Evolutionary conservation across 768 basidiomycete species (phyloP), one percentile per base, ranked within the genome.

Genomic region (Trametes cubensis): DNA sequence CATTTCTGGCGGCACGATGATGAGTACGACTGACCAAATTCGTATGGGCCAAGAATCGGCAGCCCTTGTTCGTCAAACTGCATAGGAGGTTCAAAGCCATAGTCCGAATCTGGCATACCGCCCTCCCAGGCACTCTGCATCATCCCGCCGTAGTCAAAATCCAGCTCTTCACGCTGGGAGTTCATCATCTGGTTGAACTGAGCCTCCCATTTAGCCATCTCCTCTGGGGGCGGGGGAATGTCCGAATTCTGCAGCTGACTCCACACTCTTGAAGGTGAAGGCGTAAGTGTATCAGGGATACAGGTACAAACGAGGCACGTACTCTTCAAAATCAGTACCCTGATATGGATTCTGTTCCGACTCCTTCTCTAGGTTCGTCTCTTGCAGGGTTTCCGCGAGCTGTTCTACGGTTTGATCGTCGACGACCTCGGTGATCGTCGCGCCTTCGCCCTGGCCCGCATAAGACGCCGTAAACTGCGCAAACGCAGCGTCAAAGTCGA

Each of bases 401-500:
- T 72, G 67, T 10, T 77, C 73, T 17, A 78, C 72, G 38, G 66
- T 73, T 49, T 81, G 77, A 26, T 80, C 77, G 26, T 62, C 62
- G 30, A 86, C 74, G 30, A 86, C 74, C 70, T 88, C 86, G 21
- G 81, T 84, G 15, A 89, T 83, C 53, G 77, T 76, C 18, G 82
- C 80, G 50, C 73, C 78, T 30, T 78, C 77, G 25, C 73, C 63
- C 63, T 82, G 79, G 26, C 69, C 64, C 15, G 74, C 73, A n/a
- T 86, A 68, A 20, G 85, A 84, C n/a, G 83, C 84, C 6, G 79
- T 77, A 2, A 82, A 78, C 67, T 89, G 83, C 13, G 85, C 87
- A 74, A 94, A 93, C 11, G 91, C 92, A n/a, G 88, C 88, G 66
- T 94, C 92, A 60, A 93, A 92, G 72, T 92, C 92, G 4, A 83